Percentiles rank a stretch among this genome's conserved stretches.
phyloP scores from a whole-genome alignment of 1,284 basidiomycete species.

The Ceratobasidium sp. region DNA sequence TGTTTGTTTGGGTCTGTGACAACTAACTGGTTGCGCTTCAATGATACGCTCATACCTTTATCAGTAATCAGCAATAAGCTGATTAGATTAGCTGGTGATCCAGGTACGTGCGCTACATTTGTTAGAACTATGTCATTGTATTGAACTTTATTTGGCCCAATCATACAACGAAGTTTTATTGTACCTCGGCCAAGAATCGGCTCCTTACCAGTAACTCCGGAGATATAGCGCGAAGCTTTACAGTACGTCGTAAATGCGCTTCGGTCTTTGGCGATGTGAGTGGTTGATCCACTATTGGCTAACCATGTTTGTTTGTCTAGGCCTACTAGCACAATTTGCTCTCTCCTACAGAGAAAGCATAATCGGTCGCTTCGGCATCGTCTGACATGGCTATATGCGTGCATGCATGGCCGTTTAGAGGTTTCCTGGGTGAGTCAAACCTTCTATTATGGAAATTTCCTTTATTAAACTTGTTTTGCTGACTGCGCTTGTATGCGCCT shows the following conservation, averaged over 20 bases:
- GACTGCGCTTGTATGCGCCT: neutral
- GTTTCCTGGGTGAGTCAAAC: neutral
- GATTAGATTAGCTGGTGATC: constrained; percentile 58
- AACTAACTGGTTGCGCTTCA: neutral
- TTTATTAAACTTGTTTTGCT: neutral
- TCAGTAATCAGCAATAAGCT: constrained; percentile 48
- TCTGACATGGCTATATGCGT: neutral
- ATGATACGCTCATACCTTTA: constrained; percentile 12
- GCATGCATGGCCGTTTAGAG: neutral
- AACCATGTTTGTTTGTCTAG: neutral
- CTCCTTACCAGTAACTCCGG: constrained; percentile 19
- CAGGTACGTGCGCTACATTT: constrained; percentile 57
- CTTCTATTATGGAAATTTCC: neutral
- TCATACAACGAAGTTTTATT: constrained; percentile 46
- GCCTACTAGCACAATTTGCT: neutral
- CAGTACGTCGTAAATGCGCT: constrained; percentile 8
- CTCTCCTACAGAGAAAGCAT: neutral
- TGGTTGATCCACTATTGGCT: constrained; percentile 11
- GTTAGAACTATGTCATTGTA: constrained; percentile 51
- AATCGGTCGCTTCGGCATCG: neutral
- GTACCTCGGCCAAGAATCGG: constrained; percentile 42
- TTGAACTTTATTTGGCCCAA: constrained; percentile 25
- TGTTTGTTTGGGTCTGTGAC: constrained; percentile 50
- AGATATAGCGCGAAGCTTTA: neutral
- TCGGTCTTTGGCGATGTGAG: constrained; percentile 12